phyloP scores from a whole-genome alignment of 345 rosid genomes.

The Reutealis trisperma region DNA sequence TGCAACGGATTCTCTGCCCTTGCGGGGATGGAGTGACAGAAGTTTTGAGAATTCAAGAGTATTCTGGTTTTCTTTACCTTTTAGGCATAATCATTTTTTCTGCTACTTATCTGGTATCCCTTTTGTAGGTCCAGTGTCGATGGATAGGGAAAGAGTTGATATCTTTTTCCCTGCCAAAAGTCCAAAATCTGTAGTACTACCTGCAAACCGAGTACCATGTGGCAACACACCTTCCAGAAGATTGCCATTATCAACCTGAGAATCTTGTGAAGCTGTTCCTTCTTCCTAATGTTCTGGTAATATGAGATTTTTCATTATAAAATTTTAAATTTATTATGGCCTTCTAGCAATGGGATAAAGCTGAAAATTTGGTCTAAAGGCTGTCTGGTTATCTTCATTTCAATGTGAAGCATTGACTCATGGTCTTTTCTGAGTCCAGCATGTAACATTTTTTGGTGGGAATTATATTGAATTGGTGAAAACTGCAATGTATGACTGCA shows the following conservation, averaged over 20 bases:
- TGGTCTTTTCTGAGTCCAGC: neutral
- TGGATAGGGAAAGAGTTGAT: conserved; percentile 19
- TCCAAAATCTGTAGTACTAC: neutral
- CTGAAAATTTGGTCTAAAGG: neutral
- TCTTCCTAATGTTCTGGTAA: conserved; percentile 14
- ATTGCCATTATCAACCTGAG: conserved; percentile 17
- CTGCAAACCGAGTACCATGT: neutral
- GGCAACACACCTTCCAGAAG: conserved; percentile 5
- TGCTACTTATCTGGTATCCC: neutral
- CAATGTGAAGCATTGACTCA: neutral
- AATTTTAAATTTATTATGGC: neutral
- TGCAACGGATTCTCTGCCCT: too few relatives aligned
- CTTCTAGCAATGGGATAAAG: neutral
- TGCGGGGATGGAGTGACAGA: too few relatives aligned
- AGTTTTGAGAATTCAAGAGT: too few relatives aligned
- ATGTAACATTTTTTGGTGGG: neutral
- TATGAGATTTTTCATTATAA: neutral
- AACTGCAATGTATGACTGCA: neutral
- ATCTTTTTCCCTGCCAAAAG: conserved; percentile 5
- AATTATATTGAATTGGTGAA: neutral
- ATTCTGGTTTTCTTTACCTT: conserved; percentile 2
- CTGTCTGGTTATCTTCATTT: neutral
- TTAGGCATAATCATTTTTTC: neutral
- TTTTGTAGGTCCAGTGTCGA: conserved; percentile 1
- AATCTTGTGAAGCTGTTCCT: conserved; percentile 15